Percentiles rank a stretch among this genome's conserved stretches.
Conservation (phyloP, 75 land plant genomes). For the Selaginella tamariscina region DNA sequence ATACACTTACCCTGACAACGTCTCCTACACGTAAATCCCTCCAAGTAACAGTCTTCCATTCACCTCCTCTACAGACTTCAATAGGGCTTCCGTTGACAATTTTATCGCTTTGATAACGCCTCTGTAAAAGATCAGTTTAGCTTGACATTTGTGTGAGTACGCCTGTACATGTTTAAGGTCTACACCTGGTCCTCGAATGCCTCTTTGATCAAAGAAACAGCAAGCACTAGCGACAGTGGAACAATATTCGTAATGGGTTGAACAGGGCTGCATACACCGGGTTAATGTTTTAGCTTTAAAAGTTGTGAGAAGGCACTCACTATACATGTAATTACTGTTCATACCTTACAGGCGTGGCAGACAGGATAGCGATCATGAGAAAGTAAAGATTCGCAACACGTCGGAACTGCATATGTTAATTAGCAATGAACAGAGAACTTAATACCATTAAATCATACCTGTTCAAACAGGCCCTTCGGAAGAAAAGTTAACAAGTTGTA, state of each 20-base stretch:
- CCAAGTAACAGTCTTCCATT: conserved; percentile 72
- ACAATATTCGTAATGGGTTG: conserved; percentile 83
- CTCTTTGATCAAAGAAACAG: conserved; percentile 86
- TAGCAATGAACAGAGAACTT: conserved; percentile 6
- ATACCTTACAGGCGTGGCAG: conserved; percentile 90
- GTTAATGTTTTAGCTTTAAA: no score
- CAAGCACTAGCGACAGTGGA: conserved; percentile 73
- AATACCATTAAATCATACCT: conserved; percentile 35
- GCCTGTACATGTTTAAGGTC: background rate
- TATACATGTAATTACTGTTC: background rate
- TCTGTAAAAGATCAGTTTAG: conserved; percentile 35
- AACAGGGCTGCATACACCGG: conserved; percentile 67
- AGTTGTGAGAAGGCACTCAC: background rate
- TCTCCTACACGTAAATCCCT: conserved; percentile 87
- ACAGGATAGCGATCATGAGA: conserved; percentile 85
- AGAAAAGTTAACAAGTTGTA: conserved; percentile 83
- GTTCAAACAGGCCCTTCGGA: conserved; percentile 96
- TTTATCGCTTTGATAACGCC: conserved; percentile 70
- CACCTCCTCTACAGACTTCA: conserved; percentile 58
- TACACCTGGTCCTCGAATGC: conserved; percentile 95
- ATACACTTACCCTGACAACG: conserved; percentile 55
- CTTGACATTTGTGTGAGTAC: conserved; percentile 1
- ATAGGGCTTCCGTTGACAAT: conserved; percentile 54
- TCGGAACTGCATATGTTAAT: conserved; percentile 61
- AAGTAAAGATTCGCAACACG: conserved; percentile 93